These are phyloP conservation scores for Trametes pubescens DNA, from an alignment of 1,284 basidiomycete genomes.

Conservation along the genomic window DNA sequence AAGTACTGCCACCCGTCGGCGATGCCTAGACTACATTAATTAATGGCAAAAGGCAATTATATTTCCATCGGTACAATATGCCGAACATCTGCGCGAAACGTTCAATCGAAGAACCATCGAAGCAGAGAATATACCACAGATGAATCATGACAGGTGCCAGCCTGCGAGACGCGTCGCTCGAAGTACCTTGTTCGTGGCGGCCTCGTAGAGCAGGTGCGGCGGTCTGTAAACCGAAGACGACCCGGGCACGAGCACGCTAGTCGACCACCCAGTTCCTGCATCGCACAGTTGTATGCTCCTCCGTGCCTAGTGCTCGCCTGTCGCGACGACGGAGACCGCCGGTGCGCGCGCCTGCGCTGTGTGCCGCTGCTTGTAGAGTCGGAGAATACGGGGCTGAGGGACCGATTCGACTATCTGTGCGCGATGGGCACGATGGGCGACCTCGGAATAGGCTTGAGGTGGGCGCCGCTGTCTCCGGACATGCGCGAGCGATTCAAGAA, in stretches of 20 bases:
- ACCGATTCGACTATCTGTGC: constrained; percentile 39
- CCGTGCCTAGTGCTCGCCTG: constrained; percentile 37
- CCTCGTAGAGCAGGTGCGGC: constrained; percentile 44
- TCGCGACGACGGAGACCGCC: constrained; percentile 43
- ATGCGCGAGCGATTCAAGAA: constrained; percentile 39
- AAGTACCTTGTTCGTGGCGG: constrained; percentile 37
- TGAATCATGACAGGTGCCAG: too few relatives aligned
- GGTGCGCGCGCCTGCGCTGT: constrained; percentile 43
- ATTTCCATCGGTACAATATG: too few relatives aligned
- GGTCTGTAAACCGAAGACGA: constrained; percentile 35
- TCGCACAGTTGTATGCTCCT: constrained; percentile 39
- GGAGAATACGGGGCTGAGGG: neutral
- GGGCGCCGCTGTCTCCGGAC: constrained; percentile 40
- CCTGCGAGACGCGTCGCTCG: too few relatives aligned
- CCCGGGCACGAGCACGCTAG: constrained; percentile 33
- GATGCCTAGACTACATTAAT: too few relatives aligned
- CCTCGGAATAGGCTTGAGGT: constrained; percentile 41
- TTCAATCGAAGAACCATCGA: too few relatives aligned
- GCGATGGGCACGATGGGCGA: constrained; percentile 46
- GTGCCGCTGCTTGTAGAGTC: constrained; percentile 27
- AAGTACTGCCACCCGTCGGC: too few relatives aligned
- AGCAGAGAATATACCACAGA: too few relatives aligned
- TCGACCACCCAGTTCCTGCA: constrained; percentile 41
- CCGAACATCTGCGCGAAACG: too few relatives aligned
- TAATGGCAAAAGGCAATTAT: too few relatives aligned